Base-by-base conservation (phyloP, 768 basidiomycete species). In the Panaeolus papilionaceus region DNA sequence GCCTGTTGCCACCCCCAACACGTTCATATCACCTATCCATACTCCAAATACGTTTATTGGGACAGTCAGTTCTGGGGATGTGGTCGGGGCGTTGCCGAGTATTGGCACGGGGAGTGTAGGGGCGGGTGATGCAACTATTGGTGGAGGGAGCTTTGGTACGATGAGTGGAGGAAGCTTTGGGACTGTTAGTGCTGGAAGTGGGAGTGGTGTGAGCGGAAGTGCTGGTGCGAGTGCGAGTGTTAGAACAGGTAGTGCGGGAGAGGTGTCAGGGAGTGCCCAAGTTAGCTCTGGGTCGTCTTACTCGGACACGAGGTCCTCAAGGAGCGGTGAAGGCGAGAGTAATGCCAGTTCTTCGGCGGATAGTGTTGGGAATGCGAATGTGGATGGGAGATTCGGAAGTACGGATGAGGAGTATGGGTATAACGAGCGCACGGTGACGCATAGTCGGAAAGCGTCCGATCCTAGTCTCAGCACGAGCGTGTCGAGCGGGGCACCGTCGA, bases 41-140 rank as follows among this genome's bases (percentile, higher is more conserved):
- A 58, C 54, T 11, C 54, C 54, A 9, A 33, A 33, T 33, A 58
- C 54, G 54, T 58, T 58, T 58, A 33, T 37, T 28, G 54, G 54
- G 14, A 58, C 54, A 37, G 54, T 58, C 12, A 58, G 54, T 16
- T 58, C 54, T 28, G 54, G 54, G 28, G 54, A 58, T 33, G 54
- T 58, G 26, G 18, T 58, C 4, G 26, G 26, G 4, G 54, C 54
- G 28, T 33, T 58, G 54, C 54, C 54, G 10, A 58, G 54, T 58
- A 14, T 58, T 58, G 54, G 54, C 1, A 12, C 12, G 6, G 49
- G 49, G 49, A 51, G 49, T 33, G 26, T 47, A 3, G 45, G 45
- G 16, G 20, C 12, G 6, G 18, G 39, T 40, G 39, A 11, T 40
- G 39, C 4, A 6, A 14, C 11, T 40, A 14, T 40, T 40, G 9